Base-by-base conservation (phyloP, 345 rosid species). In the Populus ilicifolia region DNA sequence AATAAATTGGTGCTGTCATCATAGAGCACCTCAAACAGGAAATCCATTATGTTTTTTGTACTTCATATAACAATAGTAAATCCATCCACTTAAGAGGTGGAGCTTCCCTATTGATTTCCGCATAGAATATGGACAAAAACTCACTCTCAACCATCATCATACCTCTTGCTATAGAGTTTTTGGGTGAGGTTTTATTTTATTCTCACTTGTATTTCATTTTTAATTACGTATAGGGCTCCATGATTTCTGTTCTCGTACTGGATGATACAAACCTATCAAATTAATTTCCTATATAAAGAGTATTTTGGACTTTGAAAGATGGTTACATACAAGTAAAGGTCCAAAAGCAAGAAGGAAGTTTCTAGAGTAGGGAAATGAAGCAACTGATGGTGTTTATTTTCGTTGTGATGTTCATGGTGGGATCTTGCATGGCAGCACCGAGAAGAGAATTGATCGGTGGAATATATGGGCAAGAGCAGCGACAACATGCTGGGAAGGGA, bases 371-470 rank as follows among this genome's bases (percentile, higher is more conserved):
- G 44, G 41, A 21, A 38, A 76, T 77, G 87, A 88, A 84, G 81
- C 35, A 74, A 43, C 5, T 33, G 36, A 33, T 33, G 0, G 75
- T 68, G 17, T 27, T 80, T 44, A 38, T 82, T 59, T 46, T 83
- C 73, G 66, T 44, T 52, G 69, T 59, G 83, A 79, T 20, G 30
- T 20, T 86, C 80, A 43, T 86, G 75, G 72, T 81, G 72, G 72
- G 75, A 23, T 77, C 69, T 27, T 78, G 81, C 80, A 10, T 62
- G 76, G 83, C 35, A 13, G 73, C 61, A 73, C 62, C 83, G 7
- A 75, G 79, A 74, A 80, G 72, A 72, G 83, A 17, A n/a, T 38
- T 30, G n/a, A 25, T 71, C 1, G 83, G 77, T 20, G 84, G 82
- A 73, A 74, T 75, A 75, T 52, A 74, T 13, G 77, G 72, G 25